phyloP scores from a whole-genome alignment of 352 stramenopile species.

The Albugo laibachii region DNA sequence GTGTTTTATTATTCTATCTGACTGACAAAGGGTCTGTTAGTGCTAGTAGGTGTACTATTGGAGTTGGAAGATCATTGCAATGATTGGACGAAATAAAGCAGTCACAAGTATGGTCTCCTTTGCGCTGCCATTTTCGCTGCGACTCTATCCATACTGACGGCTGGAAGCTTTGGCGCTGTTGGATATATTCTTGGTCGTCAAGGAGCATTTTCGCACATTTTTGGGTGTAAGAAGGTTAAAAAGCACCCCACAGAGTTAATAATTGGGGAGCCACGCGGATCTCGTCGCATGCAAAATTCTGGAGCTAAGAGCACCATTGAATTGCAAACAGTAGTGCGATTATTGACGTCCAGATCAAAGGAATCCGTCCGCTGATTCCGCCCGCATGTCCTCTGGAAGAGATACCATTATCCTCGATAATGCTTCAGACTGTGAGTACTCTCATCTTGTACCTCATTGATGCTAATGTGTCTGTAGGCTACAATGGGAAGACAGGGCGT shows the following conservation, averaged over 20 bases:
- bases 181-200: conserved; percentile 38
- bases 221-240: conserved; percentile 6
- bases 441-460: background rate
- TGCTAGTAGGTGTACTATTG: too few species aligned
- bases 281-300: conserved; percentile 31
- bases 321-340: conserved; percentile 66
- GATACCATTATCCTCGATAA: conserved; percentile 58
- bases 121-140: conserved; percentile 36
- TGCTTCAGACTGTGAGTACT: conserved; percentile 31
- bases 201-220: conserved; percentile 4
- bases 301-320: conserved; percentile 34
- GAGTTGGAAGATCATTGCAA: too few species aligned
- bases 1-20: too few species aligned
- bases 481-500: conserved; percentile 50
- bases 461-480: conserved; percentile 6
- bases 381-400: conserved; percentile 68
- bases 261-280: conserved; percentile 6
- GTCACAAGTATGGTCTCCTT: conserved; percentile 15
- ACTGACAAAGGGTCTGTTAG: too few species aligned
- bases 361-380: conserved; percentile 72
- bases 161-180: conserved; percentile 39
- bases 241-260: background rate
- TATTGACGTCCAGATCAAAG: conserved; percentile 71
- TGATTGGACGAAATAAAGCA: too few species aligned
- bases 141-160: conserved; percentile 53